A percentile compares a stretch with the other conserved stretches of the same genome.
Conservation (phyloP, 495 filamentous ascomycete species). For the Aspergillus cavernicola region DNA sequence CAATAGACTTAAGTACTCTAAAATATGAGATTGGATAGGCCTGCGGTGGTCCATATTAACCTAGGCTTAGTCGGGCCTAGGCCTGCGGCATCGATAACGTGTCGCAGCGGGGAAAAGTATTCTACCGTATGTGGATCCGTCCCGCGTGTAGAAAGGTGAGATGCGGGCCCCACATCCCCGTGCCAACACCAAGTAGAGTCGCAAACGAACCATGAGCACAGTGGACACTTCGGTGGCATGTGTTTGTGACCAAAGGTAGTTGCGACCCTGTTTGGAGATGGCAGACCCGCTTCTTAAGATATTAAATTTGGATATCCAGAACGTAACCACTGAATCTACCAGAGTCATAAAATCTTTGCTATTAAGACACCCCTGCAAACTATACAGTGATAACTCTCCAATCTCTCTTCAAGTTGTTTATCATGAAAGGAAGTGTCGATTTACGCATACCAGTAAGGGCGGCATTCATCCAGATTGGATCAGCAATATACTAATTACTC, state of each 20-base stretch:
- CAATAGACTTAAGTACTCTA: conserved; percentile 1
- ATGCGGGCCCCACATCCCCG: background rate
- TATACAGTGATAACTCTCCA: conserved; percentile 2
- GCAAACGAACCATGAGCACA: no score
- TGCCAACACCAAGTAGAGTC: background rate
- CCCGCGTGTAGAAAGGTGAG: no score
- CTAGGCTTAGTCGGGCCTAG: background rate
- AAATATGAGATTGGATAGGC: conserved; percentile 4
- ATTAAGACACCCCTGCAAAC: conserved; percentile 2
- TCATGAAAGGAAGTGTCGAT: conserved; percentile 6
- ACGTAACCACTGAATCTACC: conserved; percentile 1
- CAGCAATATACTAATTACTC: conserved; percentile 10
- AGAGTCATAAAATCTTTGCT: conserved; percentile 3
- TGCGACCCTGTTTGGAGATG: conserved; percentile 1
- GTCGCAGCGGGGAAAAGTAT: background rate
- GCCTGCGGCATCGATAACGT: conserved; percentile 1
- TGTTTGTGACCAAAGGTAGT: background rate
- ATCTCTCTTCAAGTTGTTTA: conserved; percentile 1
- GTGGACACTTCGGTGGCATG: no score
- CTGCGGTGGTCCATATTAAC: background rate
- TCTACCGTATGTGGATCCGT: background rate
- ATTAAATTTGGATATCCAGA: conserved; percentile 4
- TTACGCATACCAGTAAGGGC: conserved; percentile 3
- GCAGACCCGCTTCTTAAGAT: conserved; percentile 1
- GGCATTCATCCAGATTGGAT: conserved; percentile 7